Conservation (phyloP, 2,329 filamentous ascomycete species). For the Penicillium sp. region DNA sequence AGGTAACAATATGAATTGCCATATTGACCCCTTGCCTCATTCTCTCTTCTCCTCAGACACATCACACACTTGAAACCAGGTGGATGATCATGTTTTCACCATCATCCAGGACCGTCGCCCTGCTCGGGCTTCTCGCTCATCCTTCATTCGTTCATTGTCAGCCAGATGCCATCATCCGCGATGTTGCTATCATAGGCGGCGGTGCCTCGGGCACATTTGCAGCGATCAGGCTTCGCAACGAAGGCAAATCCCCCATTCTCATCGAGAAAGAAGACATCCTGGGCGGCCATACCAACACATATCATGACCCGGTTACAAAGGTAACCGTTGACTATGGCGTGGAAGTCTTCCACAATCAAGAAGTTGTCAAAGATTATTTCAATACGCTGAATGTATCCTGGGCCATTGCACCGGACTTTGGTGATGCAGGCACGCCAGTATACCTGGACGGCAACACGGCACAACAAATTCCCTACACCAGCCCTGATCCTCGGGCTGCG, state of each 20-base stretch:
- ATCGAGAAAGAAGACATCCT: conserved; percentile 44
- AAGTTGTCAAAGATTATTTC: conserved; percentile 40
- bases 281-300: conserved; percentile 44
- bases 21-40: too few relatives aligned
- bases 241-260: conserved; percentile 41
- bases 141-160: conserved; percentile 22
- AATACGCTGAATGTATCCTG: conserved; percentile 36
- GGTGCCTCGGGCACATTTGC: conserved; percentile 21
- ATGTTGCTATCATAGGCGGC: conserved; percentile 26
- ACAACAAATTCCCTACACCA: conserved; percentile 22
- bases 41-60: not conserved
- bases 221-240: conserved; percentile 34
- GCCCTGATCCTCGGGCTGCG: conserved; percentile 6
- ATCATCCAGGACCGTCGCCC: not conserved
- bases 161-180: conserved; percentile 25
- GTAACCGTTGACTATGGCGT: conserved; percentile 43
- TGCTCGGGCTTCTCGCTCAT: conserved; percentile 8
- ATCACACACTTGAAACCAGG: not conserved
- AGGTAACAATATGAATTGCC: not conserved
- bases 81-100: not conserved
- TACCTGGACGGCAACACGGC: conserved; percentile 35
- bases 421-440: conserved; percentile 18
- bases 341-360: conserved; percentile 40
- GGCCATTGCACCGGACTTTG: conserved; percentile 14
- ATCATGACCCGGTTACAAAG: conserved; percentile 36